Base-by-base conservation (phyloP, 768 basidiomycete species). In the Cyclocybe aegerita region DNA sequence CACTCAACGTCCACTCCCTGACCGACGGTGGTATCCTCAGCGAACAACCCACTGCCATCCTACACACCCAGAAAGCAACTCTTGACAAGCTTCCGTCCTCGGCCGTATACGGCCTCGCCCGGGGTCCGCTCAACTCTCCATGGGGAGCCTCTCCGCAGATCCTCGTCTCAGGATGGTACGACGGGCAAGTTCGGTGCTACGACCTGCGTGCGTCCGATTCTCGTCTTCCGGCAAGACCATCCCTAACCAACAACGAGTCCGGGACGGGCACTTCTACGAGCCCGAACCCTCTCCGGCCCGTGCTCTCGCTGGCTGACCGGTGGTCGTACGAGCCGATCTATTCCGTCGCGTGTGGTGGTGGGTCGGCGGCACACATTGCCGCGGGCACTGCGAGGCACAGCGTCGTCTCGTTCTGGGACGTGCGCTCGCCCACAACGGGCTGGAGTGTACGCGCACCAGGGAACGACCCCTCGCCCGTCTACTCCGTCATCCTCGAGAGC, bases 361-460 rank as follows among this genome's bases (percentile, higher is more conserved):
- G 88, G 0, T 74, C 73, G 11, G 74, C 76, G 9, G 77, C 77
- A 49, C 78, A 88, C 58, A 72, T 93, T 41, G 83, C 87, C 4
- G 89, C 88, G 2, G 91, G 91, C 9, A 82, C 82, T 9, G 88
- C 88, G 6, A 76, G 86, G 8, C 86, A 93, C 60, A 80, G 85
- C 50, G 80, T 91, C 15, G 80, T 93, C 48, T 81, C 88, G 2
- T 83, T 93, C 55, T 93, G 89, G 87, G 91, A 93, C 62, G 74
- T 90, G 30, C 82, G 90, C 7, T 74, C 70, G 14, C 78, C 86
- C 0, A 66, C 60, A 3, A 60, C 44, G 23, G 90, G 91, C 3
- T 90, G 87, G 85, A 89, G 86, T 57, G 82, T 90, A 5, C 82
- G 91, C 62, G 85, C 85, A 2, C 90, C 91, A 1, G 85, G 85